Percentiles rank a stretch among this genome's conserved stretches.
These are phyloP conservation scores for Zoysia japonica DNA, from an alignment of 176 grass and related monocot genomes.

Conservation along the genomic window DNA sequence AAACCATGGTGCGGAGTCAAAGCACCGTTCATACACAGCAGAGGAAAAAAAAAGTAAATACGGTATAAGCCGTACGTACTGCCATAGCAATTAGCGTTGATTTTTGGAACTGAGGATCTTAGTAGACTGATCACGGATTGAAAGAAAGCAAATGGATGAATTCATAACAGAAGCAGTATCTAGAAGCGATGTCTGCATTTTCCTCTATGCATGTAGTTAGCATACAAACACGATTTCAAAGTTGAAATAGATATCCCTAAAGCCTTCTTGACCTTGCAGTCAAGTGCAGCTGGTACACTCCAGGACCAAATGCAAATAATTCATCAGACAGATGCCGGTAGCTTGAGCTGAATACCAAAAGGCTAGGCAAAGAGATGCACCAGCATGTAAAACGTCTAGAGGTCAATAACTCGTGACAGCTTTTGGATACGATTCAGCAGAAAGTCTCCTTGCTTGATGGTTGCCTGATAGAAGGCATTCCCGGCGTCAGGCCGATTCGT, in stretches of 20 bases:
- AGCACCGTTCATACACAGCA: background rate
- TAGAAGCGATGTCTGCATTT: background rate
- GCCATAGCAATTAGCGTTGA: background rate
- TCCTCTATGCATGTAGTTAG: slow-evolving; percentile 8
- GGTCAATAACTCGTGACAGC: slow-evolving; percentile 88
- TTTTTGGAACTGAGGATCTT: background rate
- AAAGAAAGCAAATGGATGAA: slow-evolving; percentile 18
- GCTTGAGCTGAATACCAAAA: background rate
- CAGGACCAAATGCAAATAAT: slow-evolving; percentile 7
- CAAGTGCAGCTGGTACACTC: background rate
- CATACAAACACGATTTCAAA: slow-evolving; percentile 32
- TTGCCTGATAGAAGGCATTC: slow-evolving; percentile 92
- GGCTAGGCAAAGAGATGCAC: background rate
- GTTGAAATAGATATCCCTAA: slow-evolving; percentile 1
- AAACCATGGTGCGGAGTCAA: background rate
- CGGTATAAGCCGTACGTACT: background rate
- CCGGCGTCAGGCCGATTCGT: slow-evolving; percentile 92
- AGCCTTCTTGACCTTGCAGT: background rate
- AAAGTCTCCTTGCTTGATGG: slow-evolving; percentile 98
- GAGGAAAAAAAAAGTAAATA: background rate
- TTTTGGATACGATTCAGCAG: slow-evolving; percentile 96
- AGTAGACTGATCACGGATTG: background rate
- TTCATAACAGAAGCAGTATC: slow-evolving; percentile 12
- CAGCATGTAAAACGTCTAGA: slow-evolving; percentile 44
- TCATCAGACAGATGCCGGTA: background rate